phyloP scores from a whole-genome alignment of 1,284 basidiomycete genomes.

The Volvariella surrecta region DNA sequence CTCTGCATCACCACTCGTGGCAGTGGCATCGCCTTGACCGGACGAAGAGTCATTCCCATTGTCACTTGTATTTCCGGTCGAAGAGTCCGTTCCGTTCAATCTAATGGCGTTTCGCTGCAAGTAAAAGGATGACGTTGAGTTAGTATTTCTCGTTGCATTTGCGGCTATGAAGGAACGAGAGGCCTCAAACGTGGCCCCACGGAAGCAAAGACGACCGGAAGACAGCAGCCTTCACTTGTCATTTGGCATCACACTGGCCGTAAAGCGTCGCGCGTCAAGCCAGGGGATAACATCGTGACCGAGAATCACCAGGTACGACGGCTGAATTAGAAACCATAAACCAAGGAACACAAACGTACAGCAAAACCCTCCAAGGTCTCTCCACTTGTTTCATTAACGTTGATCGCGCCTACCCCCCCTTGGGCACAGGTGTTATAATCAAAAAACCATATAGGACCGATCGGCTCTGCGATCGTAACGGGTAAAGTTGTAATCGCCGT shows the following conservation, averaged over 20 bases:
- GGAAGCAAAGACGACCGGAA: too few species aligned
- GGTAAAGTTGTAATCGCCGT: slow-evolving; percentile 34
- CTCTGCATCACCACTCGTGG: neutral
- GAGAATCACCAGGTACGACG: too few species aligned
- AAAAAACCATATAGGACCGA: slow-evolving; percentile 51
- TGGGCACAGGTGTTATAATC: slow-evolving; percentile 43
- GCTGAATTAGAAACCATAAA: too few species aligned
- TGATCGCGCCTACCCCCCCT: slow-evolving; percentile 56
- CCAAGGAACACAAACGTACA: too few species aligned
- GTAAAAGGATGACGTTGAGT: slow-evolving; percentile 4
- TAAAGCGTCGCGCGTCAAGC: too few species aligned
- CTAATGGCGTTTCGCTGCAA: slow-evolving; percentile 42
- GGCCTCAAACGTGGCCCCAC: too few species aligned
- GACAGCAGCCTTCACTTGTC: too few species aligned
- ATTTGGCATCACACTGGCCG: too few species aligned
- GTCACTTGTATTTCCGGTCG: slow-evolving; percentile 7
- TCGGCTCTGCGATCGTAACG: slow-evolving; percentile 31
- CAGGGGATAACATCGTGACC: too few species aligned
- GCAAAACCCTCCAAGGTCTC: slow-evolving; percentile 45
- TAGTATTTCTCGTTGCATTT: too few species aligned
- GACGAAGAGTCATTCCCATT: slow-evolving; percentile 14
- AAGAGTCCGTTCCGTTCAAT: slow-evolving; percentile 36
- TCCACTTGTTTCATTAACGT: slow-evolving; percentile 37
- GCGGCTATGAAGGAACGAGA: too few species aligned
- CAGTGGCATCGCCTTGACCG: slow-evolving; percentile 6